Base-by-base conservation (phyloP, 805 yeast species). In the Zygosaccharomyces pseudorouxii region DNA sequence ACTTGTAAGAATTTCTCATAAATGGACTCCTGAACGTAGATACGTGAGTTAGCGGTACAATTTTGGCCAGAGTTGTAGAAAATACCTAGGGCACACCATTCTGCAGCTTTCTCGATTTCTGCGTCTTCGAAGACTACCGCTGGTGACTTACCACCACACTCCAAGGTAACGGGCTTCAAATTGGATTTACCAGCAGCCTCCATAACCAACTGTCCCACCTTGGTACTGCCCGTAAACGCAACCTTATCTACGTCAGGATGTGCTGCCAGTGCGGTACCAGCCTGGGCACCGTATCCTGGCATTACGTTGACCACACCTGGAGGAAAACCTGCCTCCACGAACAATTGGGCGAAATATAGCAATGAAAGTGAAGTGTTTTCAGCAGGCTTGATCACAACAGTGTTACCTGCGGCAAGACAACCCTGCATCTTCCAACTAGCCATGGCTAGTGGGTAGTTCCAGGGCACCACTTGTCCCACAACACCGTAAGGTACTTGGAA, bases 21-120 rank as follows among this genome's bases (percentile, higher is more conserved):
- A 45, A 78, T 60, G 18, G 67, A 71, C 47, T 75, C 76, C 54
- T 78, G 81, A 47, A 78, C 71, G 57, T 75, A 76, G 42, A 78
- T 64, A 61, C 83, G 72, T 18, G 82, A 78, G 55, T 80, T 80
- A 27, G 82, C 81, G 50, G 80, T 75, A 63, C 83, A 78, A 54
- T 78, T 80, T 64, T 78, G 81, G 56, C 83, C 82, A 29, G 79
- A 70, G 64, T 78, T 78, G 68, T 70, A 76, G 67, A 72, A 77
- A 49, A 78, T 78, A 53, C 81, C 81, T 20, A 67, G 54, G 38
- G 69, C 70, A 2, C 74, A 75, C 74, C 78, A 74, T 45, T 73
- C 67, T 16, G 69, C 66, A 18, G 77, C 75, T 38, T 62, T 59
- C 9, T 71, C 72, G 35, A 74, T 45, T 53, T 71, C 62, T 3